Percentiles rank a stretch among this genome's conserved stretches.
Conservation (phyloP, 495 filamentous ascomycete genomes). For the Talaromyces thailandensis region DNA sequence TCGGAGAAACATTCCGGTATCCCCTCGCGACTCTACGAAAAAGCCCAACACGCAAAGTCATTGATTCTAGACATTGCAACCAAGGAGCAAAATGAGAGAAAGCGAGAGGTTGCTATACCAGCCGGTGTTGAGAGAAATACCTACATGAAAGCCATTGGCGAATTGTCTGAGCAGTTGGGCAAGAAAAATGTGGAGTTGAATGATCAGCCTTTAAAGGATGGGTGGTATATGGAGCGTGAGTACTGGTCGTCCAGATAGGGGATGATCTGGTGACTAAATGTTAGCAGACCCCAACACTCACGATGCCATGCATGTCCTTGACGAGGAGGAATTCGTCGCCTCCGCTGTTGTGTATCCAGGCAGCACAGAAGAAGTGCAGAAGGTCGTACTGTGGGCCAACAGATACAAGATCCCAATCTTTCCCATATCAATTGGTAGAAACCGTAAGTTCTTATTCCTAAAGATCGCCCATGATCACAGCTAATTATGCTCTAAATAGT, state of each 20-base stretch:
- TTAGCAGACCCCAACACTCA: conserved; percentile 29
- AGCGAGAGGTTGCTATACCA: background rate
- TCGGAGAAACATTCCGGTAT: background rate
- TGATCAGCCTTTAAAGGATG: conserved; percentile 1
- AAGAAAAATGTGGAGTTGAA: background rate
- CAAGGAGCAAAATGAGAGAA: background rate
- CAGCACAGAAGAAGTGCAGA: conserved; percentile 36
- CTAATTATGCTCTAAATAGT: background rate
- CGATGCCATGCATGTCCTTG: conserved; percentile 42
- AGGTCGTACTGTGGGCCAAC: conserved; percentile 36
- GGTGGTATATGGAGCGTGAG: conserved; percentile 2
- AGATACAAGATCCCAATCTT: conserved; percentile 42
- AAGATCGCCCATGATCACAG: background rate
- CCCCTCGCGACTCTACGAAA: background rate
- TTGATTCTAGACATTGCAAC: background rate
- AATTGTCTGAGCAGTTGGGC: background rate
- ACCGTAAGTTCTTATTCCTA: conserved; percentile 9
- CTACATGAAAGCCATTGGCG: background rate
- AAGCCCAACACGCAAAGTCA: background rate
- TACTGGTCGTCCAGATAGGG: background rate
- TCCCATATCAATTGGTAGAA: conserved; percentile 45
- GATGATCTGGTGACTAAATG: background rate
- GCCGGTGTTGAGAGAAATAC: background rate
- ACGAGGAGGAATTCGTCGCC: conserved; percentile 42
- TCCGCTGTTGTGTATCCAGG: conserved; percentile 41